Evolutionary conservation across 2,329 filamentous ascomycete species (phyloP), one percentile per base, ranked within the genome.

Genomic region (Trichophyton simii): DNA sequence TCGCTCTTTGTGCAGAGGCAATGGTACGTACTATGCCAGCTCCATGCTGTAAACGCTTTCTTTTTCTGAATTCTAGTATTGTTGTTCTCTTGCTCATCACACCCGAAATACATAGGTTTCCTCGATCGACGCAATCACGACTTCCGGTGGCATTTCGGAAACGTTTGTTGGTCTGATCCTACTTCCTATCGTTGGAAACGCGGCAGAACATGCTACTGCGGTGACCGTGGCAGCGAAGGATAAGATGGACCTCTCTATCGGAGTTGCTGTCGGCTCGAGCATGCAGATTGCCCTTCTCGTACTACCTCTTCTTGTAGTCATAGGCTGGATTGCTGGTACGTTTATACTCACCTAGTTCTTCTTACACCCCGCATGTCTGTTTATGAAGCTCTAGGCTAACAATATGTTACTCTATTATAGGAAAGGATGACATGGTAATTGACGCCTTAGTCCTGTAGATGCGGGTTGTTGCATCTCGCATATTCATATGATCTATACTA

Each of bases 1-100:
- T 95, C 55, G 90, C 88, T 0, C 79, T 94, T 46, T 94, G 89
- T 67, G 84, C 83, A 8, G 83, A 86, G 67, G 55, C 55, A 20
- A 38, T 58, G 55, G 55, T 58, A 41, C 13, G 18, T 22, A 38
- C 8, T 38, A 58, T 41, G 42, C 9, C 34, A 9, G 8, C 20
- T 38, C 2, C 11, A 38, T 38, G 34, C 9, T 38, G 34, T 8
- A 13, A 38, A 0, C 11, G 4, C 34, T 13, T 38, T 9, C 34
- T 38, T 38, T 38, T 7, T 6, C 28, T 31, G 28, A 31, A 31
- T 38, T 9, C 34, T 13, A 38, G 11, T 9, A 38, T 38, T 3
- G 34, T 38, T 38, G 34, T 54, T 54, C 18, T 38, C 22, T 28
- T 25, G 36, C 48, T 50, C 36, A 42, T 8, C 50, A 8, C 2